Evolutionary conservation across 1,139 yeast genomes (phyloP).

Genomic region (Saccharomyces hybrid): DNA sequence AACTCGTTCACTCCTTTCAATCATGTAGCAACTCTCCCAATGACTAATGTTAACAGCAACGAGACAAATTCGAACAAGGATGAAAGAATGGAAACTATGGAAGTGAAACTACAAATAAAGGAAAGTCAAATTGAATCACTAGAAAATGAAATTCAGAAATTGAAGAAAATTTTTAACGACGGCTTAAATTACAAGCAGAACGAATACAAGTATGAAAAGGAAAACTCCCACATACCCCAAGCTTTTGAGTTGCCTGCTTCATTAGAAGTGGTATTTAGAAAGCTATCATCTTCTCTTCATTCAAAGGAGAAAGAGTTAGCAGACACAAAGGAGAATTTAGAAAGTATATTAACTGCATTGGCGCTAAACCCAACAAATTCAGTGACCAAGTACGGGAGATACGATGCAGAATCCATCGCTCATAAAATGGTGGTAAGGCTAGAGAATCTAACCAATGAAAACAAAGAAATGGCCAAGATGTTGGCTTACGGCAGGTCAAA

Average conservation of each 20-base stretch:
- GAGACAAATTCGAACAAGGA: conserved; percentile 7
- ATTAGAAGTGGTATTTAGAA: conserved; percentile 30
- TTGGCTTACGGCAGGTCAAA: conserved; percentile 65
- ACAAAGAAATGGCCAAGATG: conserved; percentile 62
- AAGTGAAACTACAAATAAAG: conserved; percentile 32
- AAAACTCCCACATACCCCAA: conserved; percentile 5
- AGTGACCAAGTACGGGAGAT: conserved; percentile 45
- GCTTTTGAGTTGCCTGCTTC: conserved; percentile 17
- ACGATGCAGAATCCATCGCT: conserved; percentile 69
- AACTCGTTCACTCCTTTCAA: background rate
- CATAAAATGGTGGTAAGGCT: conserved; percentile 66
- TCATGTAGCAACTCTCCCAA: background rate
- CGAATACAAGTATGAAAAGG: conserved; percentile 6
- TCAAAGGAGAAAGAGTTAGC: conserved; percentile 49
- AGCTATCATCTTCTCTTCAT: conserved; percentile 42
- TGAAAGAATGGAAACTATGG: conserved; percentile 15
- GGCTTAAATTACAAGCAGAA: conserved; percentile 16
- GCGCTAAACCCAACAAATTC: conserved; percentile 40
- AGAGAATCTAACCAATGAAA: conserved; percentile 58
- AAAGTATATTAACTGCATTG: conserved; percentile 52
- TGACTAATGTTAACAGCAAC: background rate
- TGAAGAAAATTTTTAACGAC: conserved; percentile 23
- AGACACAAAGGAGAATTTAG: conserved; percentile 55
- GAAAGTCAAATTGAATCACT: conserved; percentile 36
- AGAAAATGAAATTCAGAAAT: conserved; percentile 33